Percentiles rank a stretch among this genome's conserved stretches.
phyloP scores from a whole-genome alignment of 352 stramenopile genomes.

The Globisporangium solare region DNA sequence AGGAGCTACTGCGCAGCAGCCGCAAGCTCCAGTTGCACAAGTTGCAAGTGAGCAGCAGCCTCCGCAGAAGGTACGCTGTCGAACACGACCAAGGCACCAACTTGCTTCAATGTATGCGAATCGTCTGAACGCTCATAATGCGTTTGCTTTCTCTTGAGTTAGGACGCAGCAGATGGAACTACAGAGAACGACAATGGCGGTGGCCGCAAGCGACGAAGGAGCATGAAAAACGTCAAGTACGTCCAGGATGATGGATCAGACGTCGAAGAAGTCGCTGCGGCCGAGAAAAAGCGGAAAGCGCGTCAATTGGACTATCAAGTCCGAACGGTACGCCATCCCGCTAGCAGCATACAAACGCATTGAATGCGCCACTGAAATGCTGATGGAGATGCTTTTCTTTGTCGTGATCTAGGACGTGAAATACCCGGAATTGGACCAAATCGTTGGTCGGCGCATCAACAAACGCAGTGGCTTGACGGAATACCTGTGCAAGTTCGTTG shows the following conservation, averaged over 20 bases:
- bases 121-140: neutral
- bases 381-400: neutral
- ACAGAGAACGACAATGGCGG: slow-evolving; percentile 7
- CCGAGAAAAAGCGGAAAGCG: slow-evolving; percentile 67
- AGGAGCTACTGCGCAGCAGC: neutral
- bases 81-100: neutral
- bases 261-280: slow-evolving; percentile 36
- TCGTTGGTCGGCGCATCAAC: slow-evolving; percentile 81
- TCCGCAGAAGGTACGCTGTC: neutral
- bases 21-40: neutral
- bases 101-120: neutral
- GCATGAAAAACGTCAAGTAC: slow-evolving; percentile 67
- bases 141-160: slow-evolving; percentile 1
- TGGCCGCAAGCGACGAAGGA: slow-evolving; percentile 36
- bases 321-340: slow-evolving; percentile 29
- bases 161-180: neutral
- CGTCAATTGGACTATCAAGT: slow-evolving; percentile 76
- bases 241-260: slow-evolving; percentile 69
- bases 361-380: neutral
- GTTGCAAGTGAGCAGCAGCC: neutral
- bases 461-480: slow-evolving; percentile 61
- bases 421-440: slow-evolving; percentile 74
- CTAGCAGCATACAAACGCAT: neutral
- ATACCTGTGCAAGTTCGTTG: slow-evolving; percentile 87
- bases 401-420: slow-evolving; percentile 35